These are phyloP conservation scores for Gloeophyllum trabeum DNA, from an alignment of 768 basidiomycete species.

Conservation along the genomic window DNA sequence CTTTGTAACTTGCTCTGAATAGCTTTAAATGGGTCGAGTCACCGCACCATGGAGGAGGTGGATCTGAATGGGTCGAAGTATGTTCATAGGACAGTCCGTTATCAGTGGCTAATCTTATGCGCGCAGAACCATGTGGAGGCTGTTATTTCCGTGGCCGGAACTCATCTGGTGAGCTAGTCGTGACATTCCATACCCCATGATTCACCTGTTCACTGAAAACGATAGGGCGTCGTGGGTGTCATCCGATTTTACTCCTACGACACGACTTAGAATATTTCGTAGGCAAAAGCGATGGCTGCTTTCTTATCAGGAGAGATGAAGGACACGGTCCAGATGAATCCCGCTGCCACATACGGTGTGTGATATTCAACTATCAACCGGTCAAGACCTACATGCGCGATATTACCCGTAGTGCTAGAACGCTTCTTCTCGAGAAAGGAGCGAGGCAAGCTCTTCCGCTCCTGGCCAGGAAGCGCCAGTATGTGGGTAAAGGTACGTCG, in stretches of 20 bases:
- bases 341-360: constrained; percentile 67
- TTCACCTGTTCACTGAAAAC: too few relatives aligned
- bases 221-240: constrained; percentile 62
- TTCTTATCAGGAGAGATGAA: constrained; percentile 95
- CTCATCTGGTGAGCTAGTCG: constrained; percentile 61
- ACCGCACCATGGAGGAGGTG: constrained; percentile 68
- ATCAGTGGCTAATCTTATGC: constrained; percentile 2
- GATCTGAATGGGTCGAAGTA: constrained; percentile 87
- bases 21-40: constrained; percentile 98
- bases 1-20: background rate
- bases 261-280: too few relatives aligned
- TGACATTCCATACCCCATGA: too few relatives aligned
- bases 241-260: background rate
- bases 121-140: constrained; percentile 73
- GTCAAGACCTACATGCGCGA: too few relatives aligned
- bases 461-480: constrained; percentile 91
- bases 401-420: constrained; percentile 69
- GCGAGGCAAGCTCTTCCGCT: constrained; percentile 80
- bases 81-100: constrained; percentile 3
- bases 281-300: constrained; percentile 93
- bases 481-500: constrained; percentile 81
- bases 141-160: constrained; percentile 76
- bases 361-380: constrained; percentile 11
- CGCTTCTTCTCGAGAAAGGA: constrained; percentile 88
- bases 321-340: constrained; percentile 81